A percentile compares a stretch with the other conserved stretches of the same genome.
Conservation (phyloP, 2,329 filamentous ascomycete species). For the Lithohypha guttulata region DNA sequence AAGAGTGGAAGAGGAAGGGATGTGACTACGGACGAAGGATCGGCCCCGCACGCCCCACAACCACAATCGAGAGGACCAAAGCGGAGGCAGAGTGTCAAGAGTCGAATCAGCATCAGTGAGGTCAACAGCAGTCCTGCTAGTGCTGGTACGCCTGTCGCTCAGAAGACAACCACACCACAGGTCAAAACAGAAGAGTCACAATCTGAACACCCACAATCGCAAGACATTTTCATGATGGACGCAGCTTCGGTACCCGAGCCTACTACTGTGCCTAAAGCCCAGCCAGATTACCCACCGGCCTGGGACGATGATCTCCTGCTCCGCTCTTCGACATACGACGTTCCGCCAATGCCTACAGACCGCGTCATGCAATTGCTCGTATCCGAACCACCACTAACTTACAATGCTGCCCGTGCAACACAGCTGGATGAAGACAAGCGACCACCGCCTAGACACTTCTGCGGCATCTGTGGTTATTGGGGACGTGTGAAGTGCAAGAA, state of each 20-base stretch:
- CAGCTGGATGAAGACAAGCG: constrained; percentile 17
- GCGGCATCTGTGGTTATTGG: constrained; percentile 42
- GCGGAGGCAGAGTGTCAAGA: too few relatives aligned
- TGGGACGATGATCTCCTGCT: constrained; percentile 19
- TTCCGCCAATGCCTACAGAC: constrained; percentile 36
- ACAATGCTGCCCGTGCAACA: constrained; percentile 35
- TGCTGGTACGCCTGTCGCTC: too few relatives aligned
- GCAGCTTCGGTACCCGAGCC: too few relatives aligned
- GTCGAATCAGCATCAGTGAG: too few relatives aligned
- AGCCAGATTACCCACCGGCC: constrained; percentile 27
- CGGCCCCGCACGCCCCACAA: too few relatives aligned
- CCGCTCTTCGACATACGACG: constrained; percentile 29
- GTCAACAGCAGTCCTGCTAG: too few relatives aligned
- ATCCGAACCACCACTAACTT: constrained; percentile 37
- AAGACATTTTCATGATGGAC: constrained; percentile 5
- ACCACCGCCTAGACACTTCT: constrained; percentile 32
- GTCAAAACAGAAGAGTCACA: constrained; percentile 8
- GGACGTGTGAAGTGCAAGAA: constrained; percentile 38
- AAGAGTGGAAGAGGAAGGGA: not conserved
- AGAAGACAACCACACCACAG: not conserved
- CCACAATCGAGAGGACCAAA: not conserved
- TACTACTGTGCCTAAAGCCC: constrained; percentile 1
- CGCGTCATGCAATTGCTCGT: constrained; percentile 36
- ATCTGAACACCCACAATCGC: not conserved
- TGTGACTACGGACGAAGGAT: too few relatives aligned